phyloP scores from a whole-genome alignment of 1,284 basidiomycete genomes.

The Microstroma glucosiphilum region DNA sequence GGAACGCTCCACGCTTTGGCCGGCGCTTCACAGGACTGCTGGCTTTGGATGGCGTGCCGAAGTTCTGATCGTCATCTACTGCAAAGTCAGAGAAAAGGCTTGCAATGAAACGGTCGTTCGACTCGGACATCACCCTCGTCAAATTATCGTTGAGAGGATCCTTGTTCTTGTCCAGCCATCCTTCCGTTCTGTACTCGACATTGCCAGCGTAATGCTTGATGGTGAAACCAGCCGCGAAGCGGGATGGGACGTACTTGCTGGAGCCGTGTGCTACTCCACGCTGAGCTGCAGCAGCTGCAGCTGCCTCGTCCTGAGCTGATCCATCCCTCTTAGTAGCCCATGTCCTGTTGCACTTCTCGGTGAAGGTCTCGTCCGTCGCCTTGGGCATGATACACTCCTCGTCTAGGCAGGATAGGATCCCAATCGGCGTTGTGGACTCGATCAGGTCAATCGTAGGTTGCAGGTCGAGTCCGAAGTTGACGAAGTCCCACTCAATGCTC shows the following conservation, averaged over 20 bases:
- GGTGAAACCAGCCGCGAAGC: conserved; percentile 88
- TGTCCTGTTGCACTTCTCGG: conserved; percentile 66
- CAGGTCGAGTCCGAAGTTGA: conserved; percentile 94
- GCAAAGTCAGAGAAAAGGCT: conserved; percentile 77
- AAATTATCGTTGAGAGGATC: conserved; percentile 97
- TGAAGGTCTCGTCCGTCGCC: conserved; percentile 90
- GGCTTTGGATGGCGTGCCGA: conserved; percentile 40
- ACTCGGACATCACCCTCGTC: conserved; percentile 77
- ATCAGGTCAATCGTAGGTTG: conserved; percentile 99
- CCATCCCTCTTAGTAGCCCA: conserved; percentile 45
- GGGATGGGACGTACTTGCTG: conserved; percentile 73
- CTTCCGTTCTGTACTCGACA: conserved; percentile 91
- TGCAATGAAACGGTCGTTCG: conserved; percentile 74
- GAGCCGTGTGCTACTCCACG: conserved; percentile 51
- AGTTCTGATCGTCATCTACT: conserved; percentile 57
- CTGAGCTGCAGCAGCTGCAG: conserved; percentile 24
- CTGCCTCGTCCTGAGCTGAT: conserved; percentile 26
- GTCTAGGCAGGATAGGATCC: conserved; percentile 86
- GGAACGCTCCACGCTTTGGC: conserved; percentile 91
- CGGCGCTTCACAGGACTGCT: conserved; percentile 58
- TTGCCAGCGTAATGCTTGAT: conserved; percentile 94
- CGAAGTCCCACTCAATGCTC: conserved; percentile 95
- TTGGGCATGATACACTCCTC: conserved; percentile 99
- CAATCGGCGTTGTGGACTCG: conserved; percentile 68
- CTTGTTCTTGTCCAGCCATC: conserved; percentile 99